Base-by-base conservation (phyloP, 139 green algal species). In the Pleodorina starrii region DNA sequence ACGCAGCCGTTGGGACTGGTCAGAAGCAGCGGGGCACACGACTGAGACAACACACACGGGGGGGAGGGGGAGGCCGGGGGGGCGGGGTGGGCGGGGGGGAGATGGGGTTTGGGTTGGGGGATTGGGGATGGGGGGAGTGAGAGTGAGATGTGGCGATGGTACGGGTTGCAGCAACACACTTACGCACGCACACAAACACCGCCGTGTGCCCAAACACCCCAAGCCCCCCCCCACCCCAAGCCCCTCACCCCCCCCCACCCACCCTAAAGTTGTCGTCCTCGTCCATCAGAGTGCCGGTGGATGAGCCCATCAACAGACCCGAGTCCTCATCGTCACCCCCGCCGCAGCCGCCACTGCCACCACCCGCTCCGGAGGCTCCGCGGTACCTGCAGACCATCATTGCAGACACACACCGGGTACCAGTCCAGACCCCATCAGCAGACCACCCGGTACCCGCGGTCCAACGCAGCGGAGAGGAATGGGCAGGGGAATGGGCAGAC, bases 261-360 rank as follows among this genome's bases (percentile, higher is more conserved):
- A 92, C 86, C 88, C 88, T 90, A 78, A 94, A 97, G 89, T 95
- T 93, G 36, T 92, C 92, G 19, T 97, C 94, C 63, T 96, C 92
- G 73, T 97, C 96, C 78, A 97, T 87, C n/a, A 92, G 25, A 90
- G 91, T 80, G 77, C 92, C 46, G 36, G 79, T 80, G 93, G 88
- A n/a, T 91, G 90, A n/a, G 93, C 94, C 83, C 96, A 60, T 90
- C 21, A 91, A 84, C 32, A 92, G 66, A 35, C 74, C 72, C 38
- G 86, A 84, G 2, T 87, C 87, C 27, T 79, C 77, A 43, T 83
- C 84, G 72, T 74, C 83, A 71, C 29, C 43, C 51, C 54, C 54
- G 29, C 5, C 54, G 29, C 54, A 21, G 54, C 54, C 54, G 2
- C 54, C 54, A 27, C 54, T 25, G 54, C 54, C 29, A 12, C 54